phyloP scores from a whole-genome alignment of 495 filamentous ascomycete species.

The Penicillium paradoxum region DNA sequence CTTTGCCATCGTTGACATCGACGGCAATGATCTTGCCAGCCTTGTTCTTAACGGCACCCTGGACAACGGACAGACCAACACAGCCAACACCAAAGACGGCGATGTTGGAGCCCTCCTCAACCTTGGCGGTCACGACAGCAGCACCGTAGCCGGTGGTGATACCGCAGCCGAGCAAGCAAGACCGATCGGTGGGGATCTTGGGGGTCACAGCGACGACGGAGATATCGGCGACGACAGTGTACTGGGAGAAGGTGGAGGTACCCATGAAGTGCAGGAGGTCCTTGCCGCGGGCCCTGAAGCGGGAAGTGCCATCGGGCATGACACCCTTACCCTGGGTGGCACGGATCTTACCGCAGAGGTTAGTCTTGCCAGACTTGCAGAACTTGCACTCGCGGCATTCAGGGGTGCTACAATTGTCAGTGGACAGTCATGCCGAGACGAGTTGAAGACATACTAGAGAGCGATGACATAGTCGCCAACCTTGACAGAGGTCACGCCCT shows the following conservation, averaged over 20 bases:
- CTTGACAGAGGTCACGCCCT: slow-evolving; percentile 92
- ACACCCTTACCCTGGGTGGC: slow-evolving; percentile 93
- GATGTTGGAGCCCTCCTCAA: slow-evolving; percentile 85
- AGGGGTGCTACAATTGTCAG: slow-evolving; percentile 61
- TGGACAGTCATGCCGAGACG: neutral
- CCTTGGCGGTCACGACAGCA: slow-evolving; percentile 82
- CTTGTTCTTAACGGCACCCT: slow-evolving; percentile 85
- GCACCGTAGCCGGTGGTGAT: slow-evolving; percentile 99
- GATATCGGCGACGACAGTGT: slow-evolving; percentile 98
- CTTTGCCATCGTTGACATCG: slow-evolving; percentile 89
- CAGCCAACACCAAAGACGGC: slow-evolving; percentile 95
- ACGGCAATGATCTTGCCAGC: slow-evolving; percentile 91
- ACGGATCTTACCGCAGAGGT: slow-evolving; percentile 98
- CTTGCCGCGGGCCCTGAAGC: slow-evolving; percentile 91
- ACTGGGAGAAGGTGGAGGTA: slow-evolving; percentile 96
- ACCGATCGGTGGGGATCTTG: slow-evolving; percentile 91
- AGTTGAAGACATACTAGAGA: slow-evolving; percentile 65
- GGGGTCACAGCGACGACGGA: slow-evolving; percentile 90
- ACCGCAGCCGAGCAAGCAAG: slow-evolving; percentile 92
- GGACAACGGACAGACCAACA: slow-evolving; percentile 89
- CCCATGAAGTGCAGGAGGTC: slow-evolving; percentile 98
- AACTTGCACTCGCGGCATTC: slow-evolving; percentile 99
- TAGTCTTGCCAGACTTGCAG: slow-evolving; percentile 98
- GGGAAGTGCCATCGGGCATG: slow-evolving; percentile 95
- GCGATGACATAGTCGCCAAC: slow-evolving; percentile 77